Conservation (phyloP, 177 flowering plant species). For the Vitis hybrid region DNA sequence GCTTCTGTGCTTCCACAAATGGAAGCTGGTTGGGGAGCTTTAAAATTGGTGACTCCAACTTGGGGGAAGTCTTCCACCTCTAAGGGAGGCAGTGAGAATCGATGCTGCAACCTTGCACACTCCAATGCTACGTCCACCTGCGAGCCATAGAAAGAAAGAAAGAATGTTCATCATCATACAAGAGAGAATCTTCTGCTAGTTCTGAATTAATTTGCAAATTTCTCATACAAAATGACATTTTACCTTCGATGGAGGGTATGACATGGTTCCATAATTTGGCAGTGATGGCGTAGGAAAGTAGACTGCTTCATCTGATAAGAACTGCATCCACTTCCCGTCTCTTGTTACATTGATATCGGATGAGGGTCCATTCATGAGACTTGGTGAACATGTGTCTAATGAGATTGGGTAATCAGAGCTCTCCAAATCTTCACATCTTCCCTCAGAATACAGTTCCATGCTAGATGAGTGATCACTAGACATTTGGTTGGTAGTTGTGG, state of each 20-base stretch:
- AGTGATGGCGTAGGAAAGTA: slow-evolving; percentile 38
- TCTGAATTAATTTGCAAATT: background rate
- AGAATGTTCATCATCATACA: too few species aligned
- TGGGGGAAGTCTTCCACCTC: slow-evolving; percentile 63
- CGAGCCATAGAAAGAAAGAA: background rate
- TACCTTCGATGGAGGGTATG: slow-evolving; percentile 59
- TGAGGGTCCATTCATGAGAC: slow-evolving; percentile 19
- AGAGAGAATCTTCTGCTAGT: background rate
- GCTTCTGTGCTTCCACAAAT: slow-evolving; percentile 18
- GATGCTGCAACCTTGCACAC: slow-evolving; percentile 79
- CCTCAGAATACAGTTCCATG: slow-evolving; percentile 45
- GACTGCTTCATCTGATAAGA: slow-evolving; percentile 55
- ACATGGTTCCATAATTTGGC: slow-evolving; percentile 27
- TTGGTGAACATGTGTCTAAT: slow-evolving; percentile 34
- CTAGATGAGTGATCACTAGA: slow-evolving; percentile 46
- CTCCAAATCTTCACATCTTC: slow-evolving; percentile 50
- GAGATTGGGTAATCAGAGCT: slow-evolving; percentile 37
- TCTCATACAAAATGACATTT: background rate
- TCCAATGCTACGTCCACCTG: slow-evolving; percentile 85
- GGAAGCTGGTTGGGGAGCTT: slow-evolving; percentile 21
- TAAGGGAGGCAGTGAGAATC: slow-evolving; percentile 63
- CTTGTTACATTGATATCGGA: slow-evolving; percentile 15
- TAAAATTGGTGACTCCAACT: slow-evolving; percentile 22
- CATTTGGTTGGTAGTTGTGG: slow-evolving; percentile 18
- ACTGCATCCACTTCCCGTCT: slow-evolving; percentile 65